These are phyloP conservation scores for Aspergillus kassunensis DNA, from an alignment of 495 filamentous ascomycete genomes.

Conservation along the genomic window DNA sequence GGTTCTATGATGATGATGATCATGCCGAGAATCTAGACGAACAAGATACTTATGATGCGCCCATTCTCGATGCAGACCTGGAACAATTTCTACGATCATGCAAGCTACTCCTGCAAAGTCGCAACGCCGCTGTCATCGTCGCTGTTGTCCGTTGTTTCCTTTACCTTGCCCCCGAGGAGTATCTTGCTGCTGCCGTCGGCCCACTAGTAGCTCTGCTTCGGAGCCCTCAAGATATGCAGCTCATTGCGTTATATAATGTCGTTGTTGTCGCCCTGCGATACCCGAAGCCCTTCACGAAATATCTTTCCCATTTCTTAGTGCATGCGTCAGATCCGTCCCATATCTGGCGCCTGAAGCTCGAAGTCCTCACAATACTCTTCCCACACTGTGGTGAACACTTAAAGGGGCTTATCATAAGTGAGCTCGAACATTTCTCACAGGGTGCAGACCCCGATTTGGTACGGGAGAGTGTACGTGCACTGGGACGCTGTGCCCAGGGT, in stretches of 20 bases:
- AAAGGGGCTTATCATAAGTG: slow-evolving; percentile 81
- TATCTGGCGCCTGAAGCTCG: slow-evolving; percentile 86
- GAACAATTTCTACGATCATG: slow-evolving; percentile 76
- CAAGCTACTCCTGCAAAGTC: slow-evolving; percentile 79
- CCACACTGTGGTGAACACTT: slow-evolving; percentile 70
- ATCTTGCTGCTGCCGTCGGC: slow-evolving; percentile 67
- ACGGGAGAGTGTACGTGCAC: slow-evolving; percentile 81
- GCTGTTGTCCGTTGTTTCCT: slow-evolving; percentile 81
- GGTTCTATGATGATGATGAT: slow-evolving; percentile 66
- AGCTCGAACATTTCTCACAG: slow-evolving; percentile 87
- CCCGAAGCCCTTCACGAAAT: slow-evolving; percentile 74
- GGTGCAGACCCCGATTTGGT: slow-evolving; percentile 72
- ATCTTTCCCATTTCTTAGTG: slow-evolving; percentile 83
- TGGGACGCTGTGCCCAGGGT: slow-evolving; percentile 85
- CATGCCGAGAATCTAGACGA: slow-evolving; percentile 37
- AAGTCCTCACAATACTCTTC: slow-evolving; percentile 84
- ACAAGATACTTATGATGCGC: slow-evolving; percentile 51
- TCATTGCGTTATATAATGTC: slow-evolving; percentile 88
- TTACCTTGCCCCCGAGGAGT: slow-evolving; percentile 71
- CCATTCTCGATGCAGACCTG: slow-evolving; percentile 74
- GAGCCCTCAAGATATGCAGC: slow-evolving; percentile 77
- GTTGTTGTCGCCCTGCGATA: slow-evolving; percentile 74
- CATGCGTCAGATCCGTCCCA: slow-evolving; percentile 74
- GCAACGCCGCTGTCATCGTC: slow-evolving; percentile 89
- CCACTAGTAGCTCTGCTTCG: slow-evolving; percentile 83